Evolutionary conservation across 2,329 filamentous ascomycete species (phyloP).

Genomic region (Stenocarpella maydis): DNA sequence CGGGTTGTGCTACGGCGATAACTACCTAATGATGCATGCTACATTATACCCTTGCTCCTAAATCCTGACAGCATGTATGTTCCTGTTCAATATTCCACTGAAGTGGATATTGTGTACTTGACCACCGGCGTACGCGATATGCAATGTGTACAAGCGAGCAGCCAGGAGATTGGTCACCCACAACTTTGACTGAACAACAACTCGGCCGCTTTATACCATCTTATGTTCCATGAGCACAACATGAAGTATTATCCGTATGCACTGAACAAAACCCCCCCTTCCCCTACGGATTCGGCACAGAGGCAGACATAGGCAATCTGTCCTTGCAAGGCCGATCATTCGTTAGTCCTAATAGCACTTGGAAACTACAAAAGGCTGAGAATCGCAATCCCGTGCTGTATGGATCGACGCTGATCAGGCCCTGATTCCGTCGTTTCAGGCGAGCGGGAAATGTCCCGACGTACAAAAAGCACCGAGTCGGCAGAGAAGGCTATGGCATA

Average conservation of each 20-base stretch:
- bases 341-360: background rate
- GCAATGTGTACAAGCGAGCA: background rate
- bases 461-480: background rate
- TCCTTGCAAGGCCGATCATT: too few species aligned
- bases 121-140: background rate
- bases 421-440: too few species aligned
- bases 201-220: too few species aligned
- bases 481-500: too few species aligned
- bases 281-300: too few species aligned
- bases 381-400: background rate
- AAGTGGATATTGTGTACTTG: background rate
- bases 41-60: background rate
- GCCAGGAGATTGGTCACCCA: too few species aligned
- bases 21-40: background rate
- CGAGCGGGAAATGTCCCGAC: too few species aligned
- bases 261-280: background rate
- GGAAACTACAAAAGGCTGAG: background rate
- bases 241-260: background rate
- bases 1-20: background rate
- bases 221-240: background rate
- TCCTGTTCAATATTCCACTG: background rate
- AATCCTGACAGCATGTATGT: background rate
- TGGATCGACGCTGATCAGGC: background rate
- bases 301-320: too few species aligned
- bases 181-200: background rate